A percentile compares a stretch with the other conserved stretches of the same genome.
phyloP scores from a whole-genome alignment of 306 rosid genomes.

The Cucurbita ficifolia region DNA sequence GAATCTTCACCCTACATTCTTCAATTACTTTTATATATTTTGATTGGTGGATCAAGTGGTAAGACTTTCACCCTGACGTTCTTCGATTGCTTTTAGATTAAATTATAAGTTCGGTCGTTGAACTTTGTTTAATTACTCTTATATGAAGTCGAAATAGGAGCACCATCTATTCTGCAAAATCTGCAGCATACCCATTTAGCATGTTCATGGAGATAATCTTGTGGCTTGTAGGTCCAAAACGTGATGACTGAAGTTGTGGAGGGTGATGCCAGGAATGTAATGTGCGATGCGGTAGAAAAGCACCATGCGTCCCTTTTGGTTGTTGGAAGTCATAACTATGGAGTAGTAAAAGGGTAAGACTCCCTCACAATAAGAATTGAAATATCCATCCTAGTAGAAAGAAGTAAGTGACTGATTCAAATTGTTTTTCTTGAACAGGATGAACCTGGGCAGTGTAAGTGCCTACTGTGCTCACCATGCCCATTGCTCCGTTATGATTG shows the following conservation, averaged over 20 bases:
- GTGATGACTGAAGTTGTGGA: constrained; percentile 8
- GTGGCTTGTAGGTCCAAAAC: neutral
- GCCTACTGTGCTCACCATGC: constrained; percentile 25
- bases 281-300: constrained; percentile 18
- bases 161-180: too few species aligned
- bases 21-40: too few species aligned
- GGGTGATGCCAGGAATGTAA: constrained; percentile 22
- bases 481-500: constrained; percentile 16
- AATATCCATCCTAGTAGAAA: neutral
- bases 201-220: too few species aligned
- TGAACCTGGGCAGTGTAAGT: constrained; percentile 21
- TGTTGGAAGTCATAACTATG: constrained; percentile 28
- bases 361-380: neutral
- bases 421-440: constrained; percentile 3
- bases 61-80: too few species aligned
- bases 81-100: too few species aligned
- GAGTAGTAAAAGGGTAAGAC: constrained; percentile 18
- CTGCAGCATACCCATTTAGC: too few species aligned
- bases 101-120: too few species aligned
- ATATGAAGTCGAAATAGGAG: too few species aligned
- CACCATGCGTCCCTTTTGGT: constrained; percentile 18
- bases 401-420: neutral
- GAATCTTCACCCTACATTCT: too few species aligned
- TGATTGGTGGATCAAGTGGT: too few species aligned
- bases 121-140: too few species aligned